phyloP scores from a whole-genome alignment of 805 yeast species.

The Lachancea sp. region DNA sequence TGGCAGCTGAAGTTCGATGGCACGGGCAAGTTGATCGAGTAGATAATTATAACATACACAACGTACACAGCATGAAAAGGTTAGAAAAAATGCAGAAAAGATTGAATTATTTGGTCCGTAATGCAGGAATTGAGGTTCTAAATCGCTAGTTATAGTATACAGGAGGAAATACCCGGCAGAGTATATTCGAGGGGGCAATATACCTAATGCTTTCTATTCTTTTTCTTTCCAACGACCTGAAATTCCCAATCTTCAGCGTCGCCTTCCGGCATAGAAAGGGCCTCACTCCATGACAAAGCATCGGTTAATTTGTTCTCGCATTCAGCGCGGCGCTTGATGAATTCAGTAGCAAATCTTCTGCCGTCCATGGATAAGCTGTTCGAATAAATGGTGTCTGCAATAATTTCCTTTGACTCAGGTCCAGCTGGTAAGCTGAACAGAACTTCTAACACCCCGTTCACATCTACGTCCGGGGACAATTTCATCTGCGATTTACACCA shows the following conservation, averaged over 20 bases:
- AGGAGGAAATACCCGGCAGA: neutral
- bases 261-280: slow-evolving; percentile 42
- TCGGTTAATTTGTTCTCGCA: slow-evolving; percentile 54
- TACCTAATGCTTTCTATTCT: slow-evolving; percentile 38
- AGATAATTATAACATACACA: neutral
- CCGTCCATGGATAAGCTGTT: slow-evolving; percentile 91
- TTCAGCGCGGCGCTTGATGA: slow-evolving; percentile 64
- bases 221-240: slow-evolving; percentile 61
- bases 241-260: slow-evolving; percentile 53
- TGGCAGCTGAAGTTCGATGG: slow-evolving; percentile 30
- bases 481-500: slow-evolving; percentile 69
- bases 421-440: slow-evolving; percentile 74
- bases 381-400: slow-evolving; percentile 86
- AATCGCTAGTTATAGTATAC: too few species aligned
- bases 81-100: too few species aligned
- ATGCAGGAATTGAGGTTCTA: too few species aligned
- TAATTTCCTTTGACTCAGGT: slow-evolving; percentile 71
- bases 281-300: slow-evolving; percentile 67
- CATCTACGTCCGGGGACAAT: slow-evolving; percentile 68
- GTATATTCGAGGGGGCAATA: neutral
- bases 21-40: slow-evolving; percentile 24
- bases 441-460: slow-evolving; percentile 72
- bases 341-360: slow-evolving; percentile 86
- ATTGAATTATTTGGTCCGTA: too few species aligned
- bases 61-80: too few species aligned